Conservation (phyloP, 192 early-diverging fungal genomes). For the Paraglomus brasilianum region DNA sequence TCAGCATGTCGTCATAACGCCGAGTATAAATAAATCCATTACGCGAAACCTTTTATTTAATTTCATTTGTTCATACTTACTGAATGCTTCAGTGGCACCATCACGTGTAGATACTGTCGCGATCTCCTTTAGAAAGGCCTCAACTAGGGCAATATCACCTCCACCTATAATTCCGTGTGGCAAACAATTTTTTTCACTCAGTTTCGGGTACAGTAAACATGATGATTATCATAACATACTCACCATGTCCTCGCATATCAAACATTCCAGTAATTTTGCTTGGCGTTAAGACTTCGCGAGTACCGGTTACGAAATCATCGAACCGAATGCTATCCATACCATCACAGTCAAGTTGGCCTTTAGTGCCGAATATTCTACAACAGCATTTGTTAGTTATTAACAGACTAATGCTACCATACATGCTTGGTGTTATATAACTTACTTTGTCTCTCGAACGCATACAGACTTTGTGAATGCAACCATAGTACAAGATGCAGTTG, state of each 20-base stretch:
- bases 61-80: constrained; percentile 1
- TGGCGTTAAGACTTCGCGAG: constrained; percentile 6
- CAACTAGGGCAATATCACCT: constrained; percentile 26
- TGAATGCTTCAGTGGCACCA: constrained; percentile 16
- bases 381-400: not conserved
- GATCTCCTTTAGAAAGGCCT: constrained; percentile 10
- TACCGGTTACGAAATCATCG: constrained; percentile 19
- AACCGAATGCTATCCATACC: constrained; percentile 5
- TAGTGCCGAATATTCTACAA: constrained; percentile 17
- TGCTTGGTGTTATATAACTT: no score
- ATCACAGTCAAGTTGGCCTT: constrained; percentile 23
- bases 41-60: no score
- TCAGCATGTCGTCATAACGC: not conserved
- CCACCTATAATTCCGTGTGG: constrained; percentile 1
- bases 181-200: no score
- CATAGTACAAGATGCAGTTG: constrained; percentile 32
- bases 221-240: not conserved
- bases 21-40: no score
- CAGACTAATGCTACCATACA: not conserved
- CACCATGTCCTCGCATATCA: constrained; percentile 18
- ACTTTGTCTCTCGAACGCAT: constrained; percentile 2
- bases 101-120: not conserved
- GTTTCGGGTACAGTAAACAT: no score
- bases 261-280: not conserved
- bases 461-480: constrained; percentile 32